These are phyloP conservation scores for Cladosporium austrohemisphaericum DNA, from an alignment of 2,329 filamentous ascomycete genomes.

Conservation along the genomic window DNA sequence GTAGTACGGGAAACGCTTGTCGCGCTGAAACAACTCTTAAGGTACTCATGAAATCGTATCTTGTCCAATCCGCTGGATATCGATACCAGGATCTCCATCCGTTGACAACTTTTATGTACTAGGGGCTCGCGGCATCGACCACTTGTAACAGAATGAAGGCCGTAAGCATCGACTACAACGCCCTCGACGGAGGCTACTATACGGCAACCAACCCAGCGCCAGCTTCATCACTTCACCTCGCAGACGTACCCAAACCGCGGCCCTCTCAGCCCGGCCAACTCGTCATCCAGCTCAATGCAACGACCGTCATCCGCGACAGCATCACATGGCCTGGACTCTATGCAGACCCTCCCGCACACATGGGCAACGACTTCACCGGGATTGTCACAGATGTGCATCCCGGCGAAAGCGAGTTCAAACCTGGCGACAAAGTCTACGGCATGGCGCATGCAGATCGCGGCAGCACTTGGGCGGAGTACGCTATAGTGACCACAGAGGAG, in stretches of 20 bases:
- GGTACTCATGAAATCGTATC: neutral
- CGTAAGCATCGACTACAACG: neutral
- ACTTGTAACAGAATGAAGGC: no score
- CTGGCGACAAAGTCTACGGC: conserved; percentile 37
- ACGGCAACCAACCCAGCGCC: neutral
- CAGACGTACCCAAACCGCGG: neutral
- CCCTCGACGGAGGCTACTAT: neutral
- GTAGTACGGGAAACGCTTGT: neutral
- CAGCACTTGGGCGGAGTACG: conserved; percentile 35
- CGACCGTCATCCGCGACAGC: conserved; percentile 33
- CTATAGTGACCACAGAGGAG: conserved; percentile 31
- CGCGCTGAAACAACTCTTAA: neutral
- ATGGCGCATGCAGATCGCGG: conserved; percentile 28
- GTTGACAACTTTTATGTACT: no score
- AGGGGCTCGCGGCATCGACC: no score
- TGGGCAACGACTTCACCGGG: conserved; percentile 40
- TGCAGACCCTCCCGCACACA: conserved; percentile 19
- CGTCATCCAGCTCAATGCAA: conserved; percentile 34
- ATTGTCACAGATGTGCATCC: conserved; percentile 33
- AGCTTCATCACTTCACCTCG: neutral
- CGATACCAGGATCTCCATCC: neutral
- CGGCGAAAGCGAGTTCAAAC: conserved; percentile 29
- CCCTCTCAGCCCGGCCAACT: neutral
- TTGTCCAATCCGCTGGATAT: no score
- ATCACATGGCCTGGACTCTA: conserved; percentile 31